Evolutionary conservation across 2,329 filamentous ascomycete genomes (phyloP), one percentile per base, ranked within the genome.

Genomic region (Arthroderma sp.): DNA sequence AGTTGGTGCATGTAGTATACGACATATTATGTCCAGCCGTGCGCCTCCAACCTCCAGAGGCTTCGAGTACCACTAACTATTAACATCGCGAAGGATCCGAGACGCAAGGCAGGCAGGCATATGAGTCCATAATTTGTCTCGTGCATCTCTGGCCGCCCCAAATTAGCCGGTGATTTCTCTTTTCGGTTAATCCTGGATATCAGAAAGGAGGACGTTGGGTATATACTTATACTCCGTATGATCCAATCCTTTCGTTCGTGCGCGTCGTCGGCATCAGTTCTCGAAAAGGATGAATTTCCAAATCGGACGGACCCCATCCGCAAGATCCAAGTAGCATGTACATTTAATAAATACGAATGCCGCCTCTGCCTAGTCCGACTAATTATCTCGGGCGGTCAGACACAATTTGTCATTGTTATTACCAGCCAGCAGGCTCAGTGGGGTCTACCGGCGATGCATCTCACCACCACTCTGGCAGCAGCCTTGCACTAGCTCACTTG

Each of bases 81-180:
- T 38, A 38, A 31, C 44, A n/a, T 51, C 28, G 9, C n/a, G 47
- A 51, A 51, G 47, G 47, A 51, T 51, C 25, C 15, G 47, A 51
- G 25, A 51, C 8, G 13, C 47, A 51, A 51, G 28, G 47, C 25
- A 31, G 15, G 25, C 15, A 47, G 15, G 41, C 41, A 47, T 25
- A 15, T 47, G 5, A 25, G 5, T 31, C 25, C 25, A 19, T 8
- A 28, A 17, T 19, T n/a, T 15, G 28, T 33, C 47, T 19, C 31
- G 44, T 11, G 17, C 25, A 51, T 33, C n/a, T 17, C 25, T 19
- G 25, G 5, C 25, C 19, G 25, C 28, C 47, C 47, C n/a, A 31
- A n/a, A 31, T 33, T 8, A 31, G 6, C 15, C 15, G 17, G 47
- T 25, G 25, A 33, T 19, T 31, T 21, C 47, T 51, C 25, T 31